Percentiles rank a stretch among this genome's conserved stretches.
Conservation (phyloP, 2,329 filamentous ascomycete genomes). For the Chaetomiaceae sp. region DNA sequence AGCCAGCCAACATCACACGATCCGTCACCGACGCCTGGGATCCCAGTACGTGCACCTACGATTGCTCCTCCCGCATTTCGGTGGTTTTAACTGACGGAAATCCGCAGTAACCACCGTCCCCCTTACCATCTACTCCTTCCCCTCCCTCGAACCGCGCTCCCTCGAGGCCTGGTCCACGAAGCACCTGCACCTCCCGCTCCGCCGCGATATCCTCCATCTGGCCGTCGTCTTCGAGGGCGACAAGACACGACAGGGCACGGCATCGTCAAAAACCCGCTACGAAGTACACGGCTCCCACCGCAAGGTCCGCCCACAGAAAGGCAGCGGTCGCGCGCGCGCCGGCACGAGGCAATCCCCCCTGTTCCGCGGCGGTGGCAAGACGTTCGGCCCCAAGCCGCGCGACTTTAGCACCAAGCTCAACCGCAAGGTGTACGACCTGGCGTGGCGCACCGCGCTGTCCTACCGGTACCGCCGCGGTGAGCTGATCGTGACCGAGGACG, state of each 20-base stretch:
- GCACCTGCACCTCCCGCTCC: slow-evolving; percentile 81
- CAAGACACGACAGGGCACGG: slow-evolving; percentile 79
- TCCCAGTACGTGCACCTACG: slow-evolving; percentile 38
- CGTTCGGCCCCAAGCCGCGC: slow-evolving; percentile 84
- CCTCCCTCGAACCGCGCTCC: slow-evolving; percentile 74
- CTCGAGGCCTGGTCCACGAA: slow-evolving; percentile 75
- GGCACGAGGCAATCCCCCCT: slow-evolving; percentile 80
- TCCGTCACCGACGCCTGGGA: slow-evolving; percentile 40
- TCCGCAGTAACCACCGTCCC: slow-evolving; percentile 56
- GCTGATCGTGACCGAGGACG: slow-evolving; percentile 77
- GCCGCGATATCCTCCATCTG: slow-evolving; percentile 86
- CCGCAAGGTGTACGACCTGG: slow-evolving; percentile 88
- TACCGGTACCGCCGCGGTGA: slow-evolving; percentile 87
- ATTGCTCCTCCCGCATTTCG: neutral
- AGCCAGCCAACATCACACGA: slow-evolving; percentile 36
- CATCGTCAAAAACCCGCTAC: slow-evolving; percentile 71
- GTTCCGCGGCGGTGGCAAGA: slow-evolving; percentile 78
- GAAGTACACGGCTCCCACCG: slow-evolving; percentile 79
- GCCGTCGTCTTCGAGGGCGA: slow-evolving; percentile 93
- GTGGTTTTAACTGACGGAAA: slow-evolving; percentile 34
- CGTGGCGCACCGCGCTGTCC: slow-evolving; percentile 89
- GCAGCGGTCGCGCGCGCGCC: slow-evolving; percentile 71
- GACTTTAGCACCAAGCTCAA: slow-evolving; percentile 84
- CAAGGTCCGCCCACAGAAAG: slow-evolving; percentile 86
- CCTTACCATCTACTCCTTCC: slow-evolving; percentile 86